Conservation (phyloP, 805 yeast genomes). For the Metschnikowia lachancei region DNA sequence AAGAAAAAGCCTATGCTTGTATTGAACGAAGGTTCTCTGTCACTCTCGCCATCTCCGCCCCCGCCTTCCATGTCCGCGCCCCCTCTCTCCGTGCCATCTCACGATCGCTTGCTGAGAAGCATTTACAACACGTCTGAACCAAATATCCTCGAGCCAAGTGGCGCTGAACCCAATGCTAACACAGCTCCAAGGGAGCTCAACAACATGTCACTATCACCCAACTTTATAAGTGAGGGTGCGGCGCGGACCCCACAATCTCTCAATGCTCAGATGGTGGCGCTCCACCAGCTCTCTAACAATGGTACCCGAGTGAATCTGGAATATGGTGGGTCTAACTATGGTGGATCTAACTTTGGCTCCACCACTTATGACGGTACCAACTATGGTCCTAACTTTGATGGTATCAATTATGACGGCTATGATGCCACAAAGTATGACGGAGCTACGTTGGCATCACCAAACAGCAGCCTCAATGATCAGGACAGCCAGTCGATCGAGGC, state of each 20-base stretch:
- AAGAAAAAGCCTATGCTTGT: background rate
- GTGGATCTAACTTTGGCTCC: background rate
- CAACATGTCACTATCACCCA: background rate
- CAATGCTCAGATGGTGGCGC: slow-evolving; percentile 8
- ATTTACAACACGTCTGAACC: too few species aligned
- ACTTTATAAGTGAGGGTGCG: background rate
- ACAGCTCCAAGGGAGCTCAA: too few species aligned
- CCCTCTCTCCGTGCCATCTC: too few species aligned
- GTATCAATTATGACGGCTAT: too few species aligned
- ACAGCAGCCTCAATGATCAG: slow-evolving; percentile 1
- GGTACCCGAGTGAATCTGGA: background rate
- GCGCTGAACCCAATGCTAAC: too few species aligned
- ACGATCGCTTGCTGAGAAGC: too few species aligned
- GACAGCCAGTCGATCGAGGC: background rate
- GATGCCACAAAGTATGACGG: too few species aligned
- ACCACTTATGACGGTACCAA: too few species aligned
- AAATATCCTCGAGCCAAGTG: too few species aligned
- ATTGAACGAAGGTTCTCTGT: background rate
- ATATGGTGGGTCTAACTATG: background rate
- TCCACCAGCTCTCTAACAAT: background rate
- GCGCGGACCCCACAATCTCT: slow-evolving; percentile 7
- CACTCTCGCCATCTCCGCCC: slow-evolving; percentile 7
- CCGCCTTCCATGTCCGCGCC: too few species aligned
- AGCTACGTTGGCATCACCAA: slow-evolving; percentile 1
- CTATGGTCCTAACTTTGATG: too few species aligned